Percentiles rank a stretch among this genome's conserved stretches.
These are phyloP conservation scores for Umbilicus rupestris DNA, from an alignment of 164 flowering plant genomes.

Conservation along the genomic window DNA sequence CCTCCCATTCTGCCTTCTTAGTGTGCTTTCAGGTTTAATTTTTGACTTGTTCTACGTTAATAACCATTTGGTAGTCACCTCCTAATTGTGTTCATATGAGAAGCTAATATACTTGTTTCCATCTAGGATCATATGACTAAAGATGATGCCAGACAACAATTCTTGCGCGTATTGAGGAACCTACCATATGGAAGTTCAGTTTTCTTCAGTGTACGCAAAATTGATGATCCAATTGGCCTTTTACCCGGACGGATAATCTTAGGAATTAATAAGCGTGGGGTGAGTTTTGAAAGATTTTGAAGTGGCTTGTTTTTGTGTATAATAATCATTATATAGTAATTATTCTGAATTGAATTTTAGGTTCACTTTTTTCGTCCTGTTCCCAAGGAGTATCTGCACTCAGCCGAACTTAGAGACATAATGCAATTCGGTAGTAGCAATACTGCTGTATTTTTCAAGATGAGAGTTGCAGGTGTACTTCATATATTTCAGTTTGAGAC, in stretches of 20 bases:
- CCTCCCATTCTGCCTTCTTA: not conserved
- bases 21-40: not conserved
- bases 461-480: constrained; percentile 99
- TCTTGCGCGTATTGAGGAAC: constrained; percentile 63
- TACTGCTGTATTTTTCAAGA: constrained; percentile 95
- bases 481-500: constrained; percentile 99
- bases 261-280: constrained; percentile 98
- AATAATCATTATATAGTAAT: not conserved
- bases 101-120: constrained; percentile 1
- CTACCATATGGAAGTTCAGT: constrained; percentile 97
- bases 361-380: constrained; percentile 99
- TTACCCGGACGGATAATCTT: constrained; percentile 87
- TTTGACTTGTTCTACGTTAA: not conserved
- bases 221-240: constrained; percentile 98
- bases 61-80: not conserved
- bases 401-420: constrained; percentile 96
- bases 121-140: constrained; percentile 71
- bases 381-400: constrained; percentile 97
- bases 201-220: constrained; percentile 90
- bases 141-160: constrained; percentile 95
- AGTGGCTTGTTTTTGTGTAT: not conserved
- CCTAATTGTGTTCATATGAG: not conserved
- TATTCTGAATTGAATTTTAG: constrained; percentile 21
- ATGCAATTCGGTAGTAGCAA: constrained; percentile 99
- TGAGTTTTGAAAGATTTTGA: constrained; percentile 21